Evolutionary conservation across 148 eudicot species (phyloP), one percentile per base, ranked within the genome.

Genomic region (Fagopyrum tataricum): DNA sequence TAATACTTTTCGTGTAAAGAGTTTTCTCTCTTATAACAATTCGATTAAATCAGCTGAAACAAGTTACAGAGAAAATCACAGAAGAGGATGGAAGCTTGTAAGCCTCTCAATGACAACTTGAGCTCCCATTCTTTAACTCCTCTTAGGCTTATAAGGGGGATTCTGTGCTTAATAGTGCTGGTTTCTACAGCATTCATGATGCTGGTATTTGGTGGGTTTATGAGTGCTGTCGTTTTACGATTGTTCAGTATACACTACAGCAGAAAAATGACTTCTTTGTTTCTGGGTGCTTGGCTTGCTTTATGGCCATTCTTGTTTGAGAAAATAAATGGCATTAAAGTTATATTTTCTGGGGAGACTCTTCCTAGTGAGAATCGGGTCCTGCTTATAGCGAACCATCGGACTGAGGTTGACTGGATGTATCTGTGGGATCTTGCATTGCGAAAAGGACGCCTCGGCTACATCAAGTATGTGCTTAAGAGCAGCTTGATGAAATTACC

Each of bases 381-480:
- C 61, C 76, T 95, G 76, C 84, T 95, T 69, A 81, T 95, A 47
- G 87, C 99, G 0, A 95, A 95, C 82, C 99, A 95, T 79, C 84
- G 96, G 77, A 95, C 99, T 9, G 99, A 91, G 73, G 97, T 95
- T 71, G 98, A 91, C 72, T 95, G 99, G 97, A 90, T 91, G 99
- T 95, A 91, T 78, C 79, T 95, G 78, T 95, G 99, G 97, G 93
- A 95, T 79, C 81, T 95, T 76, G 99, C 96, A 58, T 76, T 95
- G 83, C 85, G 99, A 43, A 91, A 91, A 76, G 90, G 91, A 42
- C 78, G 79, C 67, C 72, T 87, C 43, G 96, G 96, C 4, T 78
- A 78, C 75, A 79, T 95, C 74, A 95, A 86, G 84, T 95, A 91
- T 81, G 84, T 95, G 71, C 94, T 95, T 41, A 91, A 95, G 82